Evolutionary conservation across 257 asterid species (phyloP).

Genomic region (Scutellaria barbata): DNA sequence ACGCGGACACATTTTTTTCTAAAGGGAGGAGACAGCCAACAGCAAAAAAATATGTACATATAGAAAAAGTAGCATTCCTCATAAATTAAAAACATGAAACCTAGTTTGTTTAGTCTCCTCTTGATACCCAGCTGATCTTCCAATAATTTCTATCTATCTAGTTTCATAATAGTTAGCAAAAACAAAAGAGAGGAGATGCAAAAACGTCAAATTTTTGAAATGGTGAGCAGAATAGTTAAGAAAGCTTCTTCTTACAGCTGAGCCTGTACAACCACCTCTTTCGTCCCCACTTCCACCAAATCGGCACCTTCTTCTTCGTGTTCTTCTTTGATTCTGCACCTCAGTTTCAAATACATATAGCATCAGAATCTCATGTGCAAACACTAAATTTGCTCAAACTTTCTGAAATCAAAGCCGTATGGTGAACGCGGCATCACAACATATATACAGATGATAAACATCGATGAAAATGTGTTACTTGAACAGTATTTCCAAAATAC

Average conservation of each 20-base stretch:
- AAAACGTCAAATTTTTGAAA: background rate
- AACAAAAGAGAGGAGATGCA: too few species aligned
- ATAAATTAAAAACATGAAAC: background rate
- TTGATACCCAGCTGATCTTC: too few species aligned
- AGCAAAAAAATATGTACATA: too few species aligned
- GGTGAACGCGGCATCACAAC: background rate
- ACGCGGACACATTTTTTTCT: too few species aligned
- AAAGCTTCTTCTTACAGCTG: constrained; percentile 58
- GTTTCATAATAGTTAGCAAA: too few species aligned
- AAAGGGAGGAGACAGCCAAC: too few species aligned
- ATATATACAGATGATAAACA: background rate
- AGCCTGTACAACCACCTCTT: constrained; percentile 60
- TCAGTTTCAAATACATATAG: constrained; percentile 27
- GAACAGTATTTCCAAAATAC: background rate
- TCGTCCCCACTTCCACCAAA: constrained; percentile 82
- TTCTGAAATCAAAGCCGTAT: constrained; percentile 6
- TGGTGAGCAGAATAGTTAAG: constrained; percentile 37
- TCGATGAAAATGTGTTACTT: background rate
- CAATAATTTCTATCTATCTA: too few species aligned
- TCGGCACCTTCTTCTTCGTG: constrained; percentile 55
- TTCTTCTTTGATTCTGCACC: constrained; percentile 59
- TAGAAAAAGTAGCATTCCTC: background rate
- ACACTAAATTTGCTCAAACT: constrained; percentile 1
- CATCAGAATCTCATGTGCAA: constrained; percentile 26
- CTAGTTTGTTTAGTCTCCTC: background rate